A percentile compares a stretch with the other conserved stretches of the same genome.
Evolutionary conservation across 495 filamentous ascomycete genomes (phyloP).

Genomic region (Neurospora intermedia): DNA sequence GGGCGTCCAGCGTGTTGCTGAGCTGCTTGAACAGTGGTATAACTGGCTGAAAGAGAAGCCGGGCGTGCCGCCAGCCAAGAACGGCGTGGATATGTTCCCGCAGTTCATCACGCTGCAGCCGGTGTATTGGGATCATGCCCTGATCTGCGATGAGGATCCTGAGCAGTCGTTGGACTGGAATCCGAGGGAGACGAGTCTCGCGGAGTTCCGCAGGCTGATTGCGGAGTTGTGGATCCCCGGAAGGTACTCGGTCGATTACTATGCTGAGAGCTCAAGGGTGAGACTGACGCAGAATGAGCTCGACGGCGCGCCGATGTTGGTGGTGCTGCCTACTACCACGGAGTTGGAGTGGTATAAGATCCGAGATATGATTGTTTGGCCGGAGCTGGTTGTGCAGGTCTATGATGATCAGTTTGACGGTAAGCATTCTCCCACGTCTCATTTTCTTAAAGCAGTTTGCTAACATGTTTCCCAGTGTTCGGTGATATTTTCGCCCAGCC

Average conservation of each 20-base stretch:
- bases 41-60: neutral
- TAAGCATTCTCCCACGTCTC: neutral
- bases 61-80: neutral
- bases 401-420: neutral
- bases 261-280: neutral
- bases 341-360: conserved; percentile 12
- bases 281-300: neutral
- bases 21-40: neutral
- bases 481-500: neutral
- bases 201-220: neutral
- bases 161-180: neutral
- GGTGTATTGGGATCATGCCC: conserved; percentile 7
- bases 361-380: conserved; percentile 9
- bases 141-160: neutral
- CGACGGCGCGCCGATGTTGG: conserved; percentile 4
- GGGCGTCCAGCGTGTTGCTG: neutral
- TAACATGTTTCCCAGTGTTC: neutral
- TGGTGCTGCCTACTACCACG: conserved; percentile 5
- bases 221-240: neutral
- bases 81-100: conserved; percentile 5
- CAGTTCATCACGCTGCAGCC: conserved; percentile 13
- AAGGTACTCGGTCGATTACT: neutral
- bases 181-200: neutral
- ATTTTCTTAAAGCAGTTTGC: neutral
- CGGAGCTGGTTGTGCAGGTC: conserved; percentile 1